Conservation (phyloP, 208 protist genomes). For the Leishmania arabica region DNA sequence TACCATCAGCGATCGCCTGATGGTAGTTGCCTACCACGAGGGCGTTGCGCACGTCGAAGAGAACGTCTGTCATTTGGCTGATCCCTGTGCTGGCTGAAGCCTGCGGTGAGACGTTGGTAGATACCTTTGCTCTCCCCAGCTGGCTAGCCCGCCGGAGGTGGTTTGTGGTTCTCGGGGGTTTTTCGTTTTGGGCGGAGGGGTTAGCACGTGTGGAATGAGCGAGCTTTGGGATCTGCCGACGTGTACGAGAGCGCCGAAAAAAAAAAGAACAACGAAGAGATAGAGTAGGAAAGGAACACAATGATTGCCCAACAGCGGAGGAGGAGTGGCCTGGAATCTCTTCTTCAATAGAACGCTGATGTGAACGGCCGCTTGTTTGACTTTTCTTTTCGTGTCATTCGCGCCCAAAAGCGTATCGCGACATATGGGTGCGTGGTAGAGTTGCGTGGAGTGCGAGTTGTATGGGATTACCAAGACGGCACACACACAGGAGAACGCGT, state of each 20-base stretch:
- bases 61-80: slow-evolving; percentile 67
- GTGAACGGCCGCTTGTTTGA: neutral
- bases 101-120: neutral
- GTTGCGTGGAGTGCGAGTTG: neutral
- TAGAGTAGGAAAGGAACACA: neutral
- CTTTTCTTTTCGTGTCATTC: neutral
- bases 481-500: neutral
- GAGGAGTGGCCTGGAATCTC: neutral
- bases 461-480: neutral
- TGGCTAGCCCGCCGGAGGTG: neutral
- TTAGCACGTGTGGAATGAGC: neutral
- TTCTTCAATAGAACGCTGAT: too few species aligned
- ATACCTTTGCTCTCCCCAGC: neutral
- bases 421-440: neutral
- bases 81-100: neutral
- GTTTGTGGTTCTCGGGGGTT: too few species aligned
- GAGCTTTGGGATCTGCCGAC: neutral
- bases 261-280: neutral
- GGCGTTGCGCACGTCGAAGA: slow-evolving; percentile 87
- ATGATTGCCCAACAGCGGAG: neutral
- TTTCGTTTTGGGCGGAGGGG: too few species aligned
- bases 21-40: slow-evolving; percentile 88
- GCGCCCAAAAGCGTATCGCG: neutral
- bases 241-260: neutral
- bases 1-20: slow-evolving; percentile 75